phyloP scores from a whole-genome alignment of 2,329 filamentous ascomycete species.

The Hymenoscyphus albidus region DNA sequence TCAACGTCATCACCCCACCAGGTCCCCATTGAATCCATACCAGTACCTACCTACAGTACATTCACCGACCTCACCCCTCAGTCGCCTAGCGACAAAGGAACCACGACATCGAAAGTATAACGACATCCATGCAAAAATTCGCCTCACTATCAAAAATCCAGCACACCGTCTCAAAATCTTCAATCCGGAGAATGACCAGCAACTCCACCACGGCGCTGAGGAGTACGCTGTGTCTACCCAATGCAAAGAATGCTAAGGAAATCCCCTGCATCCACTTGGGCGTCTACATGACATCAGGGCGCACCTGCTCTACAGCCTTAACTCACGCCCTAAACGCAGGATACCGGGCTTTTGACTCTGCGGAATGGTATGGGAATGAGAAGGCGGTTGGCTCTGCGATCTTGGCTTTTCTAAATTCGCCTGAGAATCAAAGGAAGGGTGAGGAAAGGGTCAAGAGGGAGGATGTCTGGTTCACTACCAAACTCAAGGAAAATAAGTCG shows the following conservation, averaged over 20 bases:
- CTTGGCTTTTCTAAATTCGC: slow-evolving; percentile 45
- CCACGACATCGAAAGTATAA: background rate
- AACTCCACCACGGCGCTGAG: slow-evolving; percentile 20
- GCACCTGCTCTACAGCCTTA: slow-evolving; percentile 56
- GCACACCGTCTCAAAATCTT: background rate
- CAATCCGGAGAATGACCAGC: background rate
- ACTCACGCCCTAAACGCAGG: slow-evolving; percentile 44
- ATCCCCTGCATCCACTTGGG: slow-evolving; percentile 73
- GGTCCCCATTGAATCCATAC: too few species aligned
- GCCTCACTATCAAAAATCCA: background rate
- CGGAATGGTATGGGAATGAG: slow-evolving; percentile 65
- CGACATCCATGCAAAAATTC: background rate
- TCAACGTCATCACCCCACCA: too few species aligned
- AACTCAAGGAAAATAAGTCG: slow-evolving; percentile 59
- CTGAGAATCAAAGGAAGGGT: slow-evolving; percentile 3
- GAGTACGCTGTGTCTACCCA: slow-evolving; percentile 49
- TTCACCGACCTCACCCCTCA: too few species aligned
- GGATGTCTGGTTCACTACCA: slow-evolving; percentile 77
- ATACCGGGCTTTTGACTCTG: slow-evolving; percentile 50
- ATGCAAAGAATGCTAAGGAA: slow-evolving; percentile 47
- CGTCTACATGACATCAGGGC: slow-evolving; percentile 65
- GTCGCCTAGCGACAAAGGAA: background rate
- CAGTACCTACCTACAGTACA: too few species aligned
- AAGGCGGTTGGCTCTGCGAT: slow-evolving; percentile 65
- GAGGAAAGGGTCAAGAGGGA: slow-evolving; percentile 53